phyloP scores from a whole-genome alignment of 306 rosid species.

The Inga oerstediana region DNA sequence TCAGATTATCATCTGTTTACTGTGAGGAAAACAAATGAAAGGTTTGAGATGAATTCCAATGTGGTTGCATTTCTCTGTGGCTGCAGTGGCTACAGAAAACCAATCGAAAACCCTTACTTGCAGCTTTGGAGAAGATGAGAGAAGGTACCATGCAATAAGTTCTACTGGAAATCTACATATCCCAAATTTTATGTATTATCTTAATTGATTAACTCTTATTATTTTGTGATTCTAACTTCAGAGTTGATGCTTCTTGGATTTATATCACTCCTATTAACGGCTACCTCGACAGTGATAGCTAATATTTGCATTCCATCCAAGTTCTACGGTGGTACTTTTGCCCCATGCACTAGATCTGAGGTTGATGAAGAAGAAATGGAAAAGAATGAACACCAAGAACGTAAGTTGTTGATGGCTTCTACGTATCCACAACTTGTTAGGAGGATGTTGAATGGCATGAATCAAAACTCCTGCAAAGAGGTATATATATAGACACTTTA shows the following conservation, averaged over 20 bases:
- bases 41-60: background rate
- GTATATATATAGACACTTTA: conserved; percentile 22
- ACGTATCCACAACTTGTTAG: conserved; percentile 49
- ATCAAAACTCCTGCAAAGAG: conserved; percentile 54
- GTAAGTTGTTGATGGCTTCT: conserved; percentile 51
- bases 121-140: conserved; percentile 81
- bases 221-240: conserved; percentile 38
- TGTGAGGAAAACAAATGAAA: background rate
- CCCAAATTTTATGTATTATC: conserved; percentile 15
- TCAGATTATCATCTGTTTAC: background rate
- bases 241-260: conserved; percentile 87
- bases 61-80: conserved; percentile 16
- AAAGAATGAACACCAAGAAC: conserved; percentile 40
- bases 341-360: conserved; percentile 58
- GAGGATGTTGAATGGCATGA: conserved; percentile 51
- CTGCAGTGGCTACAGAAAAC: conserved; percentile 73
- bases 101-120: conserved; percentile 65
- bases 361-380: conserved; percentile 57
- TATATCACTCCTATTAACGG: conserved; percentile 77
- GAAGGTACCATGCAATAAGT: conserved; percentile 53
- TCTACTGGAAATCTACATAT: background rate
- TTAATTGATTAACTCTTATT: background rate
- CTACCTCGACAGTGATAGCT: conserved; percentile 64
- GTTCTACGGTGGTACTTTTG: conserved; percentile 49
- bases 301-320: conserved; percentile 72